Base-by-base conservation (phyloP, 2,329 filamentous ascomycete genomes). In the Mycosphaerelloides madeirae region DNA sequence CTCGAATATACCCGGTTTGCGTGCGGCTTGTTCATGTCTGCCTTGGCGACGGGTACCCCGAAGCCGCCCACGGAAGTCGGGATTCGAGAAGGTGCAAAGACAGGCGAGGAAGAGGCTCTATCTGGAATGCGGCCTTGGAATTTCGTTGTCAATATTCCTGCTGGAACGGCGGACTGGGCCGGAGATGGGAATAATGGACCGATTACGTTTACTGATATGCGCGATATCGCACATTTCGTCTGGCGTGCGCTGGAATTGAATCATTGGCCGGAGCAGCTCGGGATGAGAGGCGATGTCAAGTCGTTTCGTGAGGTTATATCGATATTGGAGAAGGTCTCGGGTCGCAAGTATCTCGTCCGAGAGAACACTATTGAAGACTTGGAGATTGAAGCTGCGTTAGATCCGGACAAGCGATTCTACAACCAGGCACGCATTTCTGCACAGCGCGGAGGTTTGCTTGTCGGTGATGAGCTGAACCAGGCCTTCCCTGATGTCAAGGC, bases 141-240 rank as follows among this genome's bases (percentile, higher is more conserved):
- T 1, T 66, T 74, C 12, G 65, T 69, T 3, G 47, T 77, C 15
- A 72, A 77, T 52, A 65, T 77, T 8, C 44, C 56, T 3, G 64
- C 65, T 46, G 68, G 70, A 11, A 59, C 59, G 3, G 76, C 76
- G 1, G 72, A 68, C 9, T 70, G 78, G 15, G 75, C 76, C 0
- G 74, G 73, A 0, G 62, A 68, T 16, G 77, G 77, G 0, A 62
- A 72, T n/a, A 64, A 60, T 5, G 58, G 59, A 3, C 62, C 73
- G 7, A 58, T 65, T 3, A 25, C 22, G 22, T 72, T 76, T 56
- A 78, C 74, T 0, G 71, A 77, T 52, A 73, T 68, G 1, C 59
- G 59, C 3, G 76, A 79, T 52, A 60, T 79, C 31, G 74, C 68
- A 3, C 65, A 58, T 29, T 77, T 73, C 42, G 64, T 76, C 4